phyloP scores from a whole-genome alignment of 2,329 filamentous ascomycete genomes.

The Alternaria solani region DNA sequence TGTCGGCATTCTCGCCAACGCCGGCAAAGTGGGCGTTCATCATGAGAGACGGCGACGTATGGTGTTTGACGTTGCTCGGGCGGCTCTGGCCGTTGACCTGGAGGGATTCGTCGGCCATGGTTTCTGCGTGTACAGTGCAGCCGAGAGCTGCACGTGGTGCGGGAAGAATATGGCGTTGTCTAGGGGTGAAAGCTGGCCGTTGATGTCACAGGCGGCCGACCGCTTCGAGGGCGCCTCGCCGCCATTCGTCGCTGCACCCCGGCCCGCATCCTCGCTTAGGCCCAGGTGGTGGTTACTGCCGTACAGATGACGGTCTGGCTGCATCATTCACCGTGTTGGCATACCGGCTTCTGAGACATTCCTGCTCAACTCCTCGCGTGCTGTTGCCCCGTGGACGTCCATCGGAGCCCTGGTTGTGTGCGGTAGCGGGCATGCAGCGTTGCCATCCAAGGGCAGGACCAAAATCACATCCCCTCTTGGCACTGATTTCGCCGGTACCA shows the following conservation, averaged over 20 bases:
- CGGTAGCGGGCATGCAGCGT: constrained; percentile 1
- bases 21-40: constrained; percentile 85
- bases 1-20: constrained; percentile 69
- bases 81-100: constrained; percentile 48
- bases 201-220: constrained; percentile 50
- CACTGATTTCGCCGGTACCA: neutral
- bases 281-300: constrained; percentile 32
- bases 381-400: constrained; percentile 10
- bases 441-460: constrained; percentile 3
- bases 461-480: constrained; percentile 1
- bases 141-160: constrained; percentile 37
- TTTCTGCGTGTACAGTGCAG: constrained; percentile 28
- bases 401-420: neutral
- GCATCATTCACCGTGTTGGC: constrained; percentile 29
- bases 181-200: constrained; percentile 42
- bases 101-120: constrained; percentile 43
- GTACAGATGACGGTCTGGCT: constrained; percentile 35
- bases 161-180: constrained; percentile 44
- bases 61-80: constrained; percentile 49
- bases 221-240: constrained; percentile 26
- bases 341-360: constrained; percentile 8
- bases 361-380: neutral
- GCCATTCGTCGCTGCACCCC: constrained; percentile 42
- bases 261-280: constrained; percentile 41
- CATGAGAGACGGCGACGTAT: constrained; percentile 56